Percentiles rank a stretch among this genome's conserved stretches.
phyloP scores from a whole-genome alignment of 2,329 filamentous ascomycete species.

The Aspergillus novoparasiticus region DNA sequence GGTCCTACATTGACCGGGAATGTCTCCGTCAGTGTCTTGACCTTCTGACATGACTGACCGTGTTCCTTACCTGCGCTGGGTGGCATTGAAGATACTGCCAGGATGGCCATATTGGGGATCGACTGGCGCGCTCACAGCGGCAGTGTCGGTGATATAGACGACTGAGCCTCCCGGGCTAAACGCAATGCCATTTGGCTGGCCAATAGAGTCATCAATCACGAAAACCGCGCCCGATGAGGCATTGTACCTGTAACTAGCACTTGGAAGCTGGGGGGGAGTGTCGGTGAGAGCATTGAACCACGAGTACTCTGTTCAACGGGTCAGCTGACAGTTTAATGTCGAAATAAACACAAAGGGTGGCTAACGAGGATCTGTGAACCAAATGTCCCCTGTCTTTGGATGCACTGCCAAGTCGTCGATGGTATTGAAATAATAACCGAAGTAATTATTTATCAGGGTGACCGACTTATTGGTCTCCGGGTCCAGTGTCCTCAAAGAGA shows the following conservation, averaged over 20 bases:
- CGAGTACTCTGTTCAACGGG: conserved; percentile 30
- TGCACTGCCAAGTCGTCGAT: conserved; percentile 25
- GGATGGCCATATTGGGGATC: conserved; percentile 26
- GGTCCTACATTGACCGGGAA: conserved; percentile 21
- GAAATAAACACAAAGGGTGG: conserved; percentile 28
- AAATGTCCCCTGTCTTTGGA: conserved; percentile 51
- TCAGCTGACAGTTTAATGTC: conserved; percentile 20
- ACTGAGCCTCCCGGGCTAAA: conserved; percentile 47
- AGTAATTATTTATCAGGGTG: conserved; percentile 50
- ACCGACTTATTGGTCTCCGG: conserved; percentile 46
- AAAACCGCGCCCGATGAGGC: conserved; percentile 43
- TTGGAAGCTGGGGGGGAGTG: conserved; percentile 35
- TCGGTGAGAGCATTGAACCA: conserved; percentile 41
- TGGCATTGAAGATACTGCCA: conserved; percentile 33
- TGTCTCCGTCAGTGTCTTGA: background rate
- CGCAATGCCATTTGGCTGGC: conserved; percentile 50
- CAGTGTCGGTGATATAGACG: conserved; percentile 50
- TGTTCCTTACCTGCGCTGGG: conserved; percentile 22
- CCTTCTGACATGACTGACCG: background rate
- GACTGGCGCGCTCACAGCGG: conserved; percentile 26
- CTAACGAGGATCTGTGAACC: conserved; percentile 52
- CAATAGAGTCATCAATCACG: conserved; percentile 46
- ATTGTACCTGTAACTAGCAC: conserved; percentile 47
- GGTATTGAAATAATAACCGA: conserved; percentile 37
- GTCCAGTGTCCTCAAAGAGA: conserved; percentile 48